Evolutionary conservation across 495 filamentous ascomycete species (phyloP).

Genomic region (Cladorrhinum samala): DNA sequence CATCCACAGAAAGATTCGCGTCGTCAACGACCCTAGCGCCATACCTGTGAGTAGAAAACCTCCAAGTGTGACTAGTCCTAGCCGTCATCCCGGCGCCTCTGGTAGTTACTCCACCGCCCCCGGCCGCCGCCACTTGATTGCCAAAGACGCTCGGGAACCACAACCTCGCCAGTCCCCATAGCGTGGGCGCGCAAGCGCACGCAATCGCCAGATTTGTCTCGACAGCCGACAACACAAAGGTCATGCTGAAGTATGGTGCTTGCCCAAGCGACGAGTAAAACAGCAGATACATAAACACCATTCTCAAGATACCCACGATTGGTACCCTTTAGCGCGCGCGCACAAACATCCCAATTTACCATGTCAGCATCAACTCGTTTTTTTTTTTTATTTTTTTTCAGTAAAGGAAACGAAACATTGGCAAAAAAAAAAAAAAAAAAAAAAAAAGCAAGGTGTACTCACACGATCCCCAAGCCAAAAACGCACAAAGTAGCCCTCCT

Average conservation of each 20-base stretch:
- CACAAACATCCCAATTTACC: no score
- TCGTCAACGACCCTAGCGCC: no score
- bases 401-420: no score
- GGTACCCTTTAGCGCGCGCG: constrained; percentile 10
- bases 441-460: not conserved
- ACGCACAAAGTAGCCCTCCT: constrained; percentile 16
- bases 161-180: constrained; percentile 11
- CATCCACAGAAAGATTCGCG: no score
- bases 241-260: constrained; percentile 7
- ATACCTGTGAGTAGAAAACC: not conserved
- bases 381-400: no score
- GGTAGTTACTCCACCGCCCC: not conserved
- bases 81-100: not conserved
- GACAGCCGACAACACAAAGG: constrained; percentile 13
- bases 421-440: no score
- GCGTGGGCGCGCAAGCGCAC: constrained; percentile 24
- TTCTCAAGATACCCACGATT: constrained; percentile 10
- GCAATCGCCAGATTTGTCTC: constrained; percentile 23
- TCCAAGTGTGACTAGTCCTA: not conserved
- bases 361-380: not conserved
- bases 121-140: not conserved
- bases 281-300: constrained; percentile 9
- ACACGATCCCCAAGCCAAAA: constrained; percentile 23
- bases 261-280: not conserved
- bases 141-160: constrained; percentile 4